These are phyloP conservation scores for Aschersonia sp. DNA, from an alignment of 2,329 filamentous ascomycete species.

Conservation along the genomic window DNA sequence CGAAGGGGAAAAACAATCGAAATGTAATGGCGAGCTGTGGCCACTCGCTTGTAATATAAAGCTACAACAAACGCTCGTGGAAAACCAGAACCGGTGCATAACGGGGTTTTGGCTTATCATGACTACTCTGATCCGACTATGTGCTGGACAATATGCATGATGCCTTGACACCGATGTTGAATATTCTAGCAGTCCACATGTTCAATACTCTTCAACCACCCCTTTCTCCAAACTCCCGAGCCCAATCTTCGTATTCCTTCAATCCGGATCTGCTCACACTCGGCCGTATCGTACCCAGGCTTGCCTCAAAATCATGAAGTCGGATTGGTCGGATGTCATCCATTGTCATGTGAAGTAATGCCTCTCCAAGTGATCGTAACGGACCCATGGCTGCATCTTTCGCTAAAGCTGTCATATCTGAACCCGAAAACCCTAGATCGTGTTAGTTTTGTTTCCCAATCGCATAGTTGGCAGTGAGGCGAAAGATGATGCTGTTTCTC, in stretches of 20 bases:
- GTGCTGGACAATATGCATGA: not conserved
- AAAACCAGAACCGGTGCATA: too few relatives aligned
- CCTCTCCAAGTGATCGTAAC: slow-evolving; percentile 76
- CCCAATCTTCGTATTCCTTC: slow-evolving; percentile 89
- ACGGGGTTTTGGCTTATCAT: too few relatives aligned
- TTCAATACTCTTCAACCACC: slow-evolving; percentile 41
- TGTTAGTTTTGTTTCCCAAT: too few relatives aligned
- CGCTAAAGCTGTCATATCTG: slow-evolving; percentile 88
- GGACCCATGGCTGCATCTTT: slow-evolving; percentile 99
- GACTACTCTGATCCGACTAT: too few relatives aligned
- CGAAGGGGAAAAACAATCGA: too few relatives aligned
- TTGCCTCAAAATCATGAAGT: slow-evolving; percentile 70
- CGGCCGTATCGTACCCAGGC: slow-evolving; percentile 71
- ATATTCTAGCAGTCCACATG: not conserved
- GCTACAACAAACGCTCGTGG: too few relatives aligned
- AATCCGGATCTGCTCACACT: slow-evolving; percentile 78
- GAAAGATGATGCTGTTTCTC: too few relatives aligned
- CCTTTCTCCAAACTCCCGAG: slow-evolving; percentile 79
- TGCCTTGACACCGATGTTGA: not conserved
- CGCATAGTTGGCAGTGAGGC: too few relatives aligned
- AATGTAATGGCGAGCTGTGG: too few relatives aligned
- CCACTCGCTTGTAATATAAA: too few relatives aligned
- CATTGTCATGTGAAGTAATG: slow-evolving; percentile 78
- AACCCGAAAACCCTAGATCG: slow-evolving; percentile 76
- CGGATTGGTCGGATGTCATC: slow-evolving; percentile 85